Evolutionary conservation across 2,329 filamentous ascomycete genomes (phyloP), one percentile per base, ranked within the genome.

Genomic region (Aspergillus uvarum): DNA sequence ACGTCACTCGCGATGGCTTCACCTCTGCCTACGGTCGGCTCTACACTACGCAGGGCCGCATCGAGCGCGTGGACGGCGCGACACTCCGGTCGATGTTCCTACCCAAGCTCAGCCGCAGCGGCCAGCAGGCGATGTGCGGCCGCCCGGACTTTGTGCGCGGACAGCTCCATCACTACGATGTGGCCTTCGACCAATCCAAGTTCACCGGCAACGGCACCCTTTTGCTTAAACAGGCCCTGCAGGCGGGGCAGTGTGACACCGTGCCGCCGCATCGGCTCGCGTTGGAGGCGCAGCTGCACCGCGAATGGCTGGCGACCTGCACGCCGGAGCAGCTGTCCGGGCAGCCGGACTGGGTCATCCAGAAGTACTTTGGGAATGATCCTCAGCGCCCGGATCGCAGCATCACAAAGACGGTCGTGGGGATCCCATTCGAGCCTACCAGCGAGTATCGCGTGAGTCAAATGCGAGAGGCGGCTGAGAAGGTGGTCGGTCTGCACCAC

Each of bases 81-180:
- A 24, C 54, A 35, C 50, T 60, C 1, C 32, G 59, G 38, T 21
- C 19, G 4, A 42, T 52, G 21, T 52, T 52, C 31, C 11, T 54
- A 19, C 59, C 59, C 12, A 60, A 51, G 16, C 44, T 57, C 16
- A 54, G 42, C 11, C 51, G 26, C 54, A 54, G 14, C 44, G 54
- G 12, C 19, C 29, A 47, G 26, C 32, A 47, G 11, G 12, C 22
- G 19, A 16, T 57, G 22, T 29, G 50, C 12, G 35, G 47, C 14
- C 2, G 7, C 31, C 11, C n/a, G 19, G 26, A 53, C n/a, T 58
- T 60, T 29, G 54, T 60, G 21, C 54, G 50, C 59, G 44, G 32
- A 24, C 63, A 67, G 47, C 31, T 64, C 38, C 61, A 65, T 51
- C 65, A 65, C 56, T 63, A 67, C 35, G 65, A 54, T 1, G 56